phyloP scores from a whole-genome alignment of 1,284 basidiomycete species.

The Paramarasmius palmivorus region DNA sequence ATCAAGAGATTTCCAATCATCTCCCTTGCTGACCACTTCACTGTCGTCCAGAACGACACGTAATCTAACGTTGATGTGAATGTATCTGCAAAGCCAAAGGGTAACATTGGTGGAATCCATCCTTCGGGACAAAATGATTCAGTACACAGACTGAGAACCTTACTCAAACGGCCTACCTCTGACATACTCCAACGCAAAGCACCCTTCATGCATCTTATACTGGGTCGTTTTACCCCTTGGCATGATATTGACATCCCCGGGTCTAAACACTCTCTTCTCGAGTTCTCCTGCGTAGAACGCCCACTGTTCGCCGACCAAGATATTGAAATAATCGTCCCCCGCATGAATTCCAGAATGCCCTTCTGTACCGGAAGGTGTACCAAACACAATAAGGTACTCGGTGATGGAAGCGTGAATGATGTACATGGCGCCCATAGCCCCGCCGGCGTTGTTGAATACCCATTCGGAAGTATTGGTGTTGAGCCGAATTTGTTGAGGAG shows the following conservation, averaged over 20 bases:
- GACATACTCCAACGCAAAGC: conserved; percentile 95
- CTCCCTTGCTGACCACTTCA: conserved; percentile 79
- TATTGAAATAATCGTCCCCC: conserved; percentile 98
- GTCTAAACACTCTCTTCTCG: conserved; percentile 80
- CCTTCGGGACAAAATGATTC: conserved; percentile 42
- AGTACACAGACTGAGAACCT: neutral
- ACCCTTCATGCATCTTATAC: conserved; percentile 96
- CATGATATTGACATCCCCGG: conserved; percentile 86
- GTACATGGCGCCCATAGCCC: conserved; percentile 99
- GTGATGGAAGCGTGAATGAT: conserved; percentile 94
- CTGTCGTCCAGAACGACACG: conserved; percentile 80
- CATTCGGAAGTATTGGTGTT: conserved; percentile 78
- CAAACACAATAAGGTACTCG: conserved; percentile 95
- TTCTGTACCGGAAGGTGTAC: conserved; percentile 94
- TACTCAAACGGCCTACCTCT: conserved; percentile 56
- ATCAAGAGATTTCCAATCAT: conserved; percentile 81
- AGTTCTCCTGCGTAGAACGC: conserved; percentile 84
- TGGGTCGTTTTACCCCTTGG: conserved; percentile 87
- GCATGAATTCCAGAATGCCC: conserved; percentile 94
- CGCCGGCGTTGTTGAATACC: conserved; percentile 98
- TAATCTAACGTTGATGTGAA: conserved; percentile 48
- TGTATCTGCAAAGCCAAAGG: conserved; percentile 88
- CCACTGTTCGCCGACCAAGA: conserved; percentile 91
- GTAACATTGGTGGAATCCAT: conserved; percentile 91
- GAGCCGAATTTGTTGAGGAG: conserved; percentile 53